Conservation (phyloP, 306 rosid species). For the Erythrophleum fordii region DNA sequence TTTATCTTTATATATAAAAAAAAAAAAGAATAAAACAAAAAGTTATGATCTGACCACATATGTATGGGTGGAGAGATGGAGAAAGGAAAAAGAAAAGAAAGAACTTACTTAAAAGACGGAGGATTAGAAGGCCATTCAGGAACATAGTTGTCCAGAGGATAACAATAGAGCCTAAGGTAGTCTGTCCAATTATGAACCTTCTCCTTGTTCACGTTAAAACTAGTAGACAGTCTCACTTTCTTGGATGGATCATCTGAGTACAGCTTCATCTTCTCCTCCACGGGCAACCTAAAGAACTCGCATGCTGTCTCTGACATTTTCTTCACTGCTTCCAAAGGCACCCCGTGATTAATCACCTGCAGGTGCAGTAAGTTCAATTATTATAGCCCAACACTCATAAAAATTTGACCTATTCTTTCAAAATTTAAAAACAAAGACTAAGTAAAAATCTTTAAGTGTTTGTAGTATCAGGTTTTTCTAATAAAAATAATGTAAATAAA, state of each 20-base stretch:
- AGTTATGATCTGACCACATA: not conserved
- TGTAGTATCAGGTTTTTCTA: too few relatives aligned
- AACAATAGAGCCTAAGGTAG: conserved; percentile 86
- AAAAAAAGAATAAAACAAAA: not conserved
- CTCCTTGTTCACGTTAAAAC: conserved; percentile 81
- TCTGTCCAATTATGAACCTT: conserved; percentile 91
- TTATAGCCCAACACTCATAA: not conserved
- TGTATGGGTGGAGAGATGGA: not conserved
- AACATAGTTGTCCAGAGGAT: conserved; percentile 68
- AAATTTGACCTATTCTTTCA: too few relatives aligned
- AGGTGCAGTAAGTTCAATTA: not conserved
- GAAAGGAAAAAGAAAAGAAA: not conserved
- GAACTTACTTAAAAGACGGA: conserved; percentile 68
- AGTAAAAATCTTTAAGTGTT: too few relatives aligned
- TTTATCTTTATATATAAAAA: not conserved
- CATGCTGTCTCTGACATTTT: conserved; percentile 56
- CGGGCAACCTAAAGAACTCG: conserved; percentile 66
- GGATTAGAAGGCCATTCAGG: conserved; percentile 92
- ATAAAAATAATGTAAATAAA: too few relatives aligned
- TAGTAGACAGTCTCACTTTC: conserved; percentile 77
- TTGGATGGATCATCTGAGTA: conserved; percentile 89
- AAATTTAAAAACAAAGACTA: too few relatives aligned
- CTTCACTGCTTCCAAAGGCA: conserved; percentile 53
- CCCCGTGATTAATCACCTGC: conserved; percentile 84
- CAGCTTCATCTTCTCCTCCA: conserved; percentile 87